Conservation (phyloP, 495 filamentous ascomycete species). For the Talaromyces trachyspermus region DNA sequence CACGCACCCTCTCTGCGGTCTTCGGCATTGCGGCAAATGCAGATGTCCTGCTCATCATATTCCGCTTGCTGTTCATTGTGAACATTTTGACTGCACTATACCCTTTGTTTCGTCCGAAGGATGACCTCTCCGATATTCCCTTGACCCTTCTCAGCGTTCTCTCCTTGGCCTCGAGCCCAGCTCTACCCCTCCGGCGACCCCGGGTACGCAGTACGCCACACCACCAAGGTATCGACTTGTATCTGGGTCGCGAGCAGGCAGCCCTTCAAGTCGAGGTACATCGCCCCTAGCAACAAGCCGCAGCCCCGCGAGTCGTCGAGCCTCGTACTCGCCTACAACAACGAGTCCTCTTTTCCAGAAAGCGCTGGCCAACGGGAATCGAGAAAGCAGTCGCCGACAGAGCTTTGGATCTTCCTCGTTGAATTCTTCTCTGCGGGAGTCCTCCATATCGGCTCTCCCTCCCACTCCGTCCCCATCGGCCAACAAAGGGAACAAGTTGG, state of each 20-base stretch:
- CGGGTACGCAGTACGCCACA: slow-evolving; percentile 62
- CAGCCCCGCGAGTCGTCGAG: slow-evolving; percentile 35
- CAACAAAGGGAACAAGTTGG: slow-evolving; percentile 61
- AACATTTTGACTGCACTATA: slow-evolving; percentile 60
- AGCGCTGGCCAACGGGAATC: slow-evolving; percentile 43
- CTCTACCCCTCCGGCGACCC: slow-evolving; percentile 53
- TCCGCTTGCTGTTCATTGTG: slow-evolving; percentile 53
- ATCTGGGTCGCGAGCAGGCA: slow-evolving; percentile 54
- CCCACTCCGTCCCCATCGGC: slow-evolving; percentile 55
- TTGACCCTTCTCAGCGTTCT: slow-evolving; percentile 83
- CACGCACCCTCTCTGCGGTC: slow-evolving; percentile 15
- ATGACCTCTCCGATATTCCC: slow-evolving; percentile 81
- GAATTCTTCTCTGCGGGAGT: slow-evolving; percentile 46
- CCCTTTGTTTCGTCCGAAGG: slow-evolving; percentile 61
- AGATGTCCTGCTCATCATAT: slow-evolving; percentile 30
- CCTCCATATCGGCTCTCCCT: slow-evolving; percentile 31
- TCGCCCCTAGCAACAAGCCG: slow-evolving; percentile 42
- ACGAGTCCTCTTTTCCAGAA: slow-evolving; percentile 67
- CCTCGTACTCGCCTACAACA: slow-evolving; percentile 41
- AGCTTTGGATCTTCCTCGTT: slow-evolving; percentile 57
- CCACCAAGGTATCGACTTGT: slow-evolving; percentile 74
- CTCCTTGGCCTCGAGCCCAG: slow-evolving; percentile 76
- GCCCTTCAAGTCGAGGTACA: slow-evolving; percentile 45
- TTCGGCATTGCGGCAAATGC: slow-evolving; percentile 24
- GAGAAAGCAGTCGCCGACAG: slow-evolving; percentile 46